Percentiles rank a stretch among this genome's conserved stretches.
phyloP scores from a whole-genome alignment of 2,329 filamentous ascomycete species.

The Fusarium udum region DNA sequence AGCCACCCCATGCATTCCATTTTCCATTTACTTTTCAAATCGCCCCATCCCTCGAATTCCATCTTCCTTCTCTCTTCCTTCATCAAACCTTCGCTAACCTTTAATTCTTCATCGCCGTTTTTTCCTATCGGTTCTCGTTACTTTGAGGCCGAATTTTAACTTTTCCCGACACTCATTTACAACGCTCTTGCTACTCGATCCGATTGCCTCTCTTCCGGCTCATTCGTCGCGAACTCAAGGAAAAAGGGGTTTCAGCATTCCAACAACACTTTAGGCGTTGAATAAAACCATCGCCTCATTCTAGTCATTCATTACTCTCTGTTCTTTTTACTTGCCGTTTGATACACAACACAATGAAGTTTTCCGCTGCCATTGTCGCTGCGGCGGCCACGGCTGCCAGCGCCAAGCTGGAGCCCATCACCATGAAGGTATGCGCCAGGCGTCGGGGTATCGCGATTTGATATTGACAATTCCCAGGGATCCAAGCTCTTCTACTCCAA shows the following conservation, averaged over 20 bases:
- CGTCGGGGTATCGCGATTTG: neutral
- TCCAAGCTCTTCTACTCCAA: constrained; percentile 91
- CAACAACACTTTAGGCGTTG: constrained; percentile 15
- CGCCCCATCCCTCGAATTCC: constrained; percentile 30
- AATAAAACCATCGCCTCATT: constrained; percentile 22
- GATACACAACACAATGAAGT: constrained; percentile 46
- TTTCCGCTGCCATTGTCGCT: constrained; percentile 52
- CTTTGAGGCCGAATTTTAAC: constrained; percentile 38
- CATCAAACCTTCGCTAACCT: constrained; percentile 39
- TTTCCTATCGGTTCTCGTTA: constrained; percentile 38
- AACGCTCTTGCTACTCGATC: constrained; percentile 20
- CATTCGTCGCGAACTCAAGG: constrained; percentile 15
- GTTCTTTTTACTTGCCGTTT: constrained; percentile 28
- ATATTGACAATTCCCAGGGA: constrained; percentile 57
- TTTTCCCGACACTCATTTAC: constrained; percentile 47
- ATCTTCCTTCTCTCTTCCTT: constrained; percentile 26
- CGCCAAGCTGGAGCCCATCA: constrained; percentile 64
- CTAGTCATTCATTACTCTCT: constrained; percentile 32
- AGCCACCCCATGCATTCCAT: constrained; percentile 22
- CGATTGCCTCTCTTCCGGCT: constrained; percentile 17
- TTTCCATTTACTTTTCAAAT: constrained; percentile 38
- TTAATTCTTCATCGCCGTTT: constrained; percentile 39
- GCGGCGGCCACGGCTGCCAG: constrained; percentile 52
- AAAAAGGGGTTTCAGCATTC: constrained; percentile 33
- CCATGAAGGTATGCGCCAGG: constrained; percentile 70